Evolutionary conservation across 2,329 filamentous ascomycete species (phyloP).

Genomic region (Penicillium sp.): DNA sequence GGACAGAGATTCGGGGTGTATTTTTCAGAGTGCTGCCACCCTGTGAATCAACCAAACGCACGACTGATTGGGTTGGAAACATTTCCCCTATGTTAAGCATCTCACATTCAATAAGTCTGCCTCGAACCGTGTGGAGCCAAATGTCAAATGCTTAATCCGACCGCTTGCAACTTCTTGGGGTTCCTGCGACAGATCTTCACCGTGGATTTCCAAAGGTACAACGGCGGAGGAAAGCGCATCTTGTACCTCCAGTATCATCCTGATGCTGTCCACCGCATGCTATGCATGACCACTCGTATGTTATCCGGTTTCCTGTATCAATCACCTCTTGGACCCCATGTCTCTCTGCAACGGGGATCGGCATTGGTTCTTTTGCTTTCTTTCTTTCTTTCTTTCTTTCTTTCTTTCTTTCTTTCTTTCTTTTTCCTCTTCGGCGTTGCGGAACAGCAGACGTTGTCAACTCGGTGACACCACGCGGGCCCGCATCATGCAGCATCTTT

Average conservation of each 20-base stretch:
- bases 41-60: constrained; percentile 12
- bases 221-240: too few relatives aligned
- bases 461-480: constrained; percentile 18
- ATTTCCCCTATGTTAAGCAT: constrained; percentile 16
- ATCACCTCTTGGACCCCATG: too few relatives aligned
- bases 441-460: constrained; percentile 14
- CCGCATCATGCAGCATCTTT: constrained; percentile 18
- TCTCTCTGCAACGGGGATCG: constrained; percentile 50
- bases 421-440: too few relatives aligned
- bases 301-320: too few relatives aligned
- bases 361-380: constrained; percentile 8
- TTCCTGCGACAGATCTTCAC: too few relatives aligned
- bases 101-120: constrained; percentile 14
- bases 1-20: constrained; percentile 17
- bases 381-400: constrained; percentile 6
- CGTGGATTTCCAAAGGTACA: too few relatives aligned
- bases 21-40: constrained; percentile 16
- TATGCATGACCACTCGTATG: too few relatives aligned
- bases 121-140: constrained; percentile 20
- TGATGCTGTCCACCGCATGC: too few relatives aligned
- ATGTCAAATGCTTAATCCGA: constrained; percentile 30
- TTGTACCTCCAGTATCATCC: too few relatives aligned
- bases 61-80: constrained; percentile 32
- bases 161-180: too few relatives aligned
- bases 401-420: too few relatives aligned